Evolutionary conservation across 2,329 filamentous ascomycete genomes (phyloP).

Genomic region (Cercospora janseana): DNA sequence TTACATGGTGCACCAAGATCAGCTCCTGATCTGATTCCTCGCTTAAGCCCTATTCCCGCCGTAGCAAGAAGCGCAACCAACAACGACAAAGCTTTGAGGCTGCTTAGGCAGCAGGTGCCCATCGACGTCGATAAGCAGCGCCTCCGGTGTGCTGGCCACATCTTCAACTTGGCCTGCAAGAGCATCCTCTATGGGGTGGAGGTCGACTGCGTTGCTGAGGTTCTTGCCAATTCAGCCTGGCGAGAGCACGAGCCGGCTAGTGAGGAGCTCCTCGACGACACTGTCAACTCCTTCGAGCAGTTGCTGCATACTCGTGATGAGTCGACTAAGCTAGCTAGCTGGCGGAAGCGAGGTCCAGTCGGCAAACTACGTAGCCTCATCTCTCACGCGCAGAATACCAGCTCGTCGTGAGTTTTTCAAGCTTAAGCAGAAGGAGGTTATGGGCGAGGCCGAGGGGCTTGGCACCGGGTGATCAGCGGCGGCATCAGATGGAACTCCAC

Average conservation of each 20-base stretch:
- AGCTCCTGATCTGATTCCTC: no score
- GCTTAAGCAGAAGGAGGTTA: neutral
- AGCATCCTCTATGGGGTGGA: neutral
- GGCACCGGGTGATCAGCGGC: neutral
- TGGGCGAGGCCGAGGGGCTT: neutral
- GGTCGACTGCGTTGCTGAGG: neutral
- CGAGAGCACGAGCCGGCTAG: no score
- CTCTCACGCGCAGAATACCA: neutral
- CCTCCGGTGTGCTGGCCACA: neutral
- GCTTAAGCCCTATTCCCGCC: no score
- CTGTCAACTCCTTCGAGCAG: neutral
- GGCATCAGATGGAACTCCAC: neutral
- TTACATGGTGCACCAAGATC: no score
- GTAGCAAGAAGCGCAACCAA: neutral
- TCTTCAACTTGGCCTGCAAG: neutral
- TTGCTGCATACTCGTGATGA: neutral
- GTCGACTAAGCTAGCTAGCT: neutral
- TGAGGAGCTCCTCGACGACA: neutral
- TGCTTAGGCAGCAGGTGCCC: neutral
- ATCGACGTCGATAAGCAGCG: neutral
- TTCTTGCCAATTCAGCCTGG: neutral
- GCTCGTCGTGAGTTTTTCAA: neutral
- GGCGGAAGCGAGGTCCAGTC: neutral
- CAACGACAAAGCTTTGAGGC: neutral
- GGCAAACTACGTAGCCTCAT: neutral